Evolutionary conservation across 352 stramenopile species (phyloP).

Genomic region (Chrysophaeum taylorii): DNA sequence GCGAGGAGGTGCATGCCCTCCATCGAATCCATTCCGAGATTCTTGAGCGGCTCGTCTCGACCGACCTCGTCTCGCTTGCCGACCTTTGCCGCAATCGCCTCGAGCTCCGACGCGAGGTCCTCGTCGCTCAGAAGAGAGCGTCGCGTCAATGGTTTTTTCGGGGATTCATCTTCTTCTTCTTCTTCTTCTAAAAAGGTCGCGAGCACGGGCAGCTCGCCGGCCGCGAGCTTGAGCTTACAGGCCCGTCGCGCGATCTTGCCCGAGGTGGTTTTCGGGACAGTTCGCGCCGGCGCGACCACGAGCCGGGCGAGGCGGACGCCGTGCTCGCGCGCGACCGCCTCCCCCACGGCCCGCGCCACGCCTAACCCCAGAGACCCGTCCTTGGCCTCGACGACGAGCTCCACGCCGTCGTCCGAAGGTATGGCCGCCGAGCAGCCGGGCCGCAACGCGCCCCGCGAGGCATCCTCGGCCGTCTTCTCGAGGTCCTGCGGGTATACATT

Average conservation of each 20-base stretch:
- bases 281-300: constrained; percentile 72
- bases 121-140: no score
- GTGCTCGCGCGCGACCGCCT: constrained; percentile 58
- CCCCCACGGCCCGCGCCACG: constrained; percentile 60
- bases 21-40: constrained; percentile 1
- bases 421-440: constrained; percentile 89
- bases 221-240: no score
- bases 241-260: constrained; percentile 92
- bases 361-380: constrained; percentile 47
- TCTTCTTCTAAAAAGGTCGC: no score
- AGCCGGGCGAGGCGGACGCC: constrained; percentile 73
- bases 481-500: constrained; percentile 99
- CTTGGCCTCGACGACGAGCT: constrained; percentile 44
- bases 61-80: not conserved
- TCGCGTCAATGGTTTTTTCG: no score
- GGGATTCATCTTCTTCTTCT: no score
- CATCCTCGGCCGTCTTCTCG: constrained; percentile 75
- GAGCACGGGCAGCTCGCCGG: no score
- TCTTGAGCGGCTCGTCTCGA: not conserved
- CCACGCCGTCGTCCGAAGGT: constrained; percentile 39
- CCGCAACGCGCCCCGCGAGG: constrained; percentile 39
- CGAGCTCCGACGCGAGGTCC: not conserved
- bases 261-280: constrained; percentile 93
- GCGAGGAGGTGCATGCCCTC: constrained; percentile 6
- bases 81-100: not conserved